Evolutionary conservation across 1,139 yeast species (phyloP), one percentile per base, ranked within the genome.

Genomic region (Protomyces lactucae-debilis): DNA sequence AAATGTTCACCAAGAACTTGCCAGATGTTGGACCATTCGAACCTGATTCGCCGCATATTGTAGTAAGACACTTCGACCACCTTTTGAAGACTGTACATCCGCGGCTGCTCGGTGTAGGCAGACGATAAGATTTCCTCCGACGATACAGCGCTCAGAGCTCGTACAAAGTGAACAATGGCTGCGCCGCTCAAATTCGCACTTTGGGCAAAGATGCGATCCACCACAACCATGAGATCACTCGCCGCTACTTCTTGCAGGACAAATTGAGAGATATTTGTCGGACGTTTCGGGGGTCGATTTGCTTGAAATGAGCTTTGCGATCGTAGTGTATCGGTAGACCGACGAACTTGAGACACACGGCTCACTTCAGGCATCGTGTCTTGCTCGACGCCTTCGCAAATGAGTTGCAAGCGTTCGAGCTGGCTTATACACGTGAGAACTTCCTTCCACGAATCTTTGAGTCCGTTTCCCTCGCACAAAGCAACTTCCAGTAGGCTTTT

Each of bases 21-120:
- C 99, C 99, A 95, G 67, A 95, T 79, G 66, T 90, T 95, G 8
- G 96, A 85, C 98, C 99, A 95, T 76, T 95, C 97, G 69, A 95
- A 85, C 74, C 97, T 85, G 71, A 95, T 91, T 79, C 99, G 88
- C 65, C 85, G 85, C 98, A 95, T 93, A 74, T 95, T 95, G 78
- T 95, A 95, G 75, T 93, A 93, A 76, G 98, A 92, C 56, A 95
- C 95, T 75, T 95, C 99, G 60, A 95, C 96, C 80, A 95, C 88
- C 73, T 95, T 95, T 72, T 91, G 98, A 68, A 95, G 78, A 0
- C 97, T 88, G 73, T 90, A 95, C 76, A 91, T 87, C 73, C 99
- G 81, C 36, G 99, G 99, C 68, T 89, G 85, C 10, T 82, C 79
- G 60, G 92, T 85, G 72, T 83, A 85, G 5, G 93, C 93, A 0